A percentile compares a stretch with the other conserved stretches of the same genome.
These are phyloP conservation scores for Aspergillus vadensis DNA, from an alignment of 2,329 filamentous ascomycete species.

Conservation along the genomic window DNA sequence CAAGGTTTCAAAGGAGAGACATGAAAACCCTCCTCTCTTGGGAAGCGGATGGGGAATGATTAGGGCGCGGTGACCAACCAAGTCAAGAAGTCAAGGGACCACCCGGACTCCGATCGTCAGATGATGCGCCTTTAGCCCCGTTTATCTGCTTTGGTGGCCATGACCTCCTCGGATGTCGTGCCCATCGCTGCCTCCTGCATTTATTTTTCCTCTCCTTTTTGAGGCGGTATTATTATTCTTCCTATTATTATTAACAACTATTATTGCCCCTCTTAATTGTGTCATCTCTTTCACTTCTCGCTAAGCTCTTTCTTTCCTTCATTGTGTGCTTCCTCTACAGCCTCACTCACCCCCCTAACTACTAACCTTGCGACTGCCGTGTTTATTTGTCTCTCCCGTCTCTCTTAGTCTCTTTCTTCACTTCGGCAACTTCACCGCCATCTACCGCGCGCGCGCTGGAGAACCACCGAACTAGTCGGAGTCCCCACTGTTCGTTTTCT, in stretches of 20 bases:
- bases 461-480: background rate
- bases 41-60: background rate
- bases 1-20: too few species aligned
- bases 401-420: background rate
- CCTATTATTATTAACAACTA: too few species aligned
- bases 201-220: background rate
- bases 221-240: too few species aligned
- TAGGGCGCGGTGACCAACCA: background rate
- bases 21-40: background rate
- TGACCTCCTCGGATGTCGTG: constrained; percentile 1
- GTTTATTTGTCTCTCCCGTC: background rate
- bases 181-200: constrained; percentile 1
- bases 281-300: too few species aligned
- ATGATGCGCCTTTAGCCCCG: constrained; percentile 5
- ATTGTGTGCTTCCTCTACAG: background rate
- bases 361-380: background rate
- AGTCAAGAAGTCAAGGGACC: background rate
- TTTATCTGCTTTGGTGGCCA: background rate
- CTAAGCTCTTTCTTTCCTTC: too few species aligned
- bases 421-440: constrained; percentile 2
- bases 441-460: background rate
- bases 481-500: constrained; percentile 5
- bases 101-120: background rate
- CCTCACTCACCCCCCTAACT: background rate
- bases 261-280: too few species aligned